These are phyloP conservation scores for Fusarium lyarnte DNA, from an alignment of 2,329 filamentous ascomycete genomes.

Conservation along the genomic window DNA sequence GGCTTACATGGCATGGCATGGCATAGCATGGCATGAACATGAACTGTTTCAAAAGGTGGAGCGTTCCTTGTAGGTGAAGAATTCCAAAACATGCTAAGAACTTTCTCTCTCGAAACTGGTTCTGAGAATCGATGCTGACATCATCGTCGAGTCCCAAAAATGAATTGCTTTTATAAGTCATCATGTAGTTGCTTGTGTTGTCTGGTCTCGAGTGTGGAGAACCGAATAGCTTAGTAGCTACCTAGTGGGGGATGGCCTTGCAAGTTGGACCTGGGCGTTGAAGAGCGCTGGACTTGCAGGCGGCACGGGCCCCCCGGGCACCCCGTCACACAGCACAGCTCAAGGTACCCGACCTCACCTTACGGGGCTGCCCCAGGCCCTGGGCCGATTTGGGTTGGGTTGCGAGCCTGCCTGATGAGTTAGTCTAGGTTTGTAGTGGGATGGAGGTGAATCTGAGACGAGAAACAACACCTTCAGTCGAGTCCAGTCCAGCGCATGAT, in stretches of 20 bases:
- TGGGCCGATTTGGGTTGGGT: slow-evolving; percentile 15
- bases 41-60: slow-evolving; percentile 31
- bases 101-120: neutral
- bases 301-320: slow-evolving; percentile 17
- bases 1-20: slow-evolving; percentile 23
- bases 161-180: slow-evolving; percentile 1
- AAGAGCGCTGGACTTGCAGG: slow-evolving; percentile 31
- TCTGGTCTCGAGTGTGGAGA: slow-evolving; percentile 11
- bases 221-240: neutral
- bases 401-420: slow-evolving; percentile 13
- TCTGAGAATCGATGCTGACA: neutral
- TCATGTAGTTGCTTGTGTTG: neutral
- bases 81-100: neutral
- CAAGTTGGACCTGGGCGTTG: slow-evolving; percentile 32
- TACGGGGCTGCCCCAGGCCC: slow-evolving; percentile 8
- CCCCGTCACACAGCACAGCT: slow-evolving; percentile 7
- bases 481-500: slow-evolving; percentile 23
- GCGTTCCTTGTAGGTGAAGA: neutral
- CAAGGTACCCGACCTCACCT: neutral
- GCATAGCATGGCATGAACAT: slow-evolving; percentile 24
- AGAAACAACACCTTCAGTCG: slow-evolving; percentile 32
- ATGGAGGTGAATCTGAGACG: neutral
- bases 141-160: slow-evolving; percentile 6
- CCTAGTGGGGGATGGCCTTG: slow-evolving; percentile 30
- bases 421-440: neutral